A percentile compares a stretch with the other conserved stretches of the same genome.
phyloP scores from a whole-genome alignment of 768 basidiomycete genomes.

The Tricholomella constricta region DNA sequence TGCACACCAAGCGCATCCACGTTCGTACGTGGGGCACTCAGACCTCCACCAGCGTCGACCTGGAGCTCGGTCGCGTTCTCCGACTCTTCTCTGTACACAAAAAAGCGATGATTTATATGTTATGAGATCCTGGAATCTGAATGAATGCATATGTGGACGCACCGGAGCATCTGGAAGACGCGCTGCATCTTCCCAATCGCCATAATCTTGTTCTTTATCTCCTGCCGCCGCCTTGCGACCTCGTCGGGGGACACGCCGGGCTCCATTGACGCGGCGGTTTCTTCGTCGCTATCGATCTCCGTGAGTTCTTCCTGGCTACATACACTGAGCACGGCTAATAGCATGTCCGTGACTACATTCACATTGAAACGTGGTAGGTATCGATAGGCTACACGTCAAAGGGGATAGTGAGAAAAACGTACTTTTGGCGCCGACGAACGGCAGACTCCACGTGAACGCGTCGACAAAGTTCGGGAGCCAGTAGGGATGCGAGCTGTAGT shows the following conservation, averaged over 20 bases:
- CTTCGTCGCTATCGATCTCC: slow-evolving; percentile 47
- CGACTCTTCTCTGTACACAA: slow-evolving; percentile 66
- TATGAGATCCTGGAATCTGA: slow-evolving; percentile 2
- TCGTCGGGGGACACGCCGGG: slow-evolving; percentile 40
- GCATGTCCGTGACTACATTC: slow-evolving; percentile 89
- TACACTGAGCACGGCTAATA: slow-evolving; percentile 90
- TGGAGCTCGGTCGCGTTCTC: slow-evolving; percentile 76
- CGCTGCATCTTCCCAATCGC: slow-evolving; percentile 91
- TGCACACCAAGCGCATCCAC: slow-evolving; percentile 65
- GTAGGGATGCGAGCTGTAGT: slow-evolving; percentile 80
- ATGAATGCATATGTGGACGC: slow-evolving; percentile 24
- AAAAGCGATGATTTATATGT: too few relatives aligned
- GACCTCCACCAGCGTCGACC: slow-evolving; percentile 29
- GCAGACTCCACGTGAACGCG: slow-evolving; percentile 97
- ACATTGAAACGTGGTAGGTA: too few relatives aligned
- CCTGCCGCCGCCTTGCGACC: slow-evolving; percentile 57
- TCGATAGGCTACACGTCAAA: too few relatives aligned
- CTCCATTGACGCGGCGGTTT: slow-evolving; percentile 29
- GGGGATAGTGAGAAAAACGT: slow-evolving; percentile 29
- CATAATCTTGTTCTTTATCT: slow-evolving; percentile 93
- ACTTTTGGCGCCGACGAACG: slow-evolving; percentile 98
- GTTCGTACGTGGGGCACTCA: slow-evolving; percentile 25
- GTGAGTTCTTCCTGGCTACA: slow-evolving; percentile 93
- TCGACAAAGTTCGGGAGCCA: slow-evolving; percentile 99
- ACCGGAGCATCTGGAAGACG: slow-evolving; percentile 89